Percentiles rank a stretch among this genome's conserved stretches.
Evolutionary conservation across 495 filamentous ascomycete genomes (phyloP).

Genomic region (Xylaria sp.): DNA sequence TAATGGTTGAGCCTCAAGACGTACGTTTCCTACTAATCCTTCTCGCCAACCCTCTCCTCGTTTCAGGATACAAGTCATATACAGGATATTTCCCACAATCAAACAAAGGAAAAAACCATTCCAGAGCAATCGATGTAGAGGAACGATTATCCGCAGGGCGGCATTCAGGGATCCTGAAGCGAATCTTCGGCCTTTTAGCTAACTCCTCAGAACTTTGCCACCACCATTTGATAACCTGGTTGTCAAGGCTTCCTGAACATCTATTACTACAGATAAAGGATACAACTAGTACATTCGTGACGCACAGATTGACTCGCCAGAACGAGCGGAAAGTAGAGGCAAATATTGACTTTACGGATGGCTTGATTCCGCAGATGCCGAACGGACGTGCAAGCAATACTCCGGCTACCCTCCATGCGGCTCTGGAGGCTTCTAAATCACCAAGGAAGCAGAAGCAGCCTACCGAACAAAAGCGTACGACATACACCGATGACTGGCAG

Average conservation of each 20-base stretch:
- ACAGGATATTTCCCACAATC: constrained; percentile 36
- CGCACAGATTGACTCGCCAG: constrained; percentile 79
- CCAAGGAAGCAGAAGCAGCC: constrained; percentile 51
- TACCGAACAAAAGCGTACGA: constrained; percentile 61
- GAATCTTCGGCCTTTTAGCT: constrained; percentile 80
- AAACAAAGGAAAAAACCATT: constrained; percentile 39
- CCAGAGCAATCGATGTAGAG: constrained; percentile 36
- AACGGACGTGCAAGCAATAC: constrained; percentile 65
- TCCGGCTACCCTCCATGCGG: constrained; percentile 75
- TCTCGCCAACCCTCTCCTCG: constrained; percentile 80
- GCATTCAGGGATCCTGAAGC: constrained; percentile 86
- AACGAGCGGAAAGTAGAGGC: constrained; percentile 69
- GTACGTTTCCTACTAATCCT: constrained; percentile 84
- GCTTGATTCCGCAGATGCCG: constrained; percentile 73
- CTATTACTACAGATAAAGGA: constrained; percentile 78
- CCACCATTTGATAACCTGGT: constrained; percentile 84
- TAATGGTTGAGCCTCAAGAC: constrained; percentile 72
- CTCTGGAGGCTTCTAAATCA: constrained; percentile 60
- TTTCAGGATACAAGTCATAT: constrained; percentile 51
- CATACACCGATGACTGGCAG: constrained; percentile 92
- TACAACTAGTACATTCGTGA: constrained; percentile 78
- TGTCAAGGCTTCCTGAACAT: constrained; percentile 71
- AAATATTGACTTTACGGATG: constrained; percentile 63
- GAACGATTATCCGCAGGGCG: constrained; percentile 38
- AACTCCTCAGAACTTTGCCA: constrained; percentile 80